Percentiles rank a stretch among this genome's conserved stretches.
Evolutionary conservation across 805 yeast species (phyloP).

Genomic region (Hanseniaspora thailandica): DNA sequence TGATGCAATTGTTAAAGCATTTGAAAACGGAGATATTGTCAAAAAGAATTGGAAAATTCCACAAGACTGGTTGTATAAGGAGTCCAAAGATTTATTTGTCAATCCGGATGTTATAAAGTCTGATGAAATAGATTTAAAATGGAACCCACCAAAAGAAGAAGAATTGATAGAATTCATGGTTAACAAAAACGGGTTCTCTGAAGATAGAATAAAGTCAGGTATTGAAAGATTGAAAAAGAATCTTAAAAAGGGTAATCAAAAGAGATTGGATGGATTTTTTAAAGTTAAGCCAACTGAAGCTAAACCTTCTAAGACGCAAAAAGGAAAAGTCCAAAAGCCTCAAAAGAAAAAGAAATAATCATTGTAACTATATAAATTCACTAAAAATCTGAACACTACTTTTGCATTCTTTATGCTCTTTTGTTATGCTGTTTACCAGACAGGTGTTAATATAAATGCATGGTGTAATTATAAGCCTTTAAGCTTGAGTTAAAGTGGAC

Average conservation of each 20-base stretch:
- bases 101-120: conserved; percentile 69
- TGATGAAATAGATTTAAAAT: conserved; percentile 55
- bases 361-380: not conserved
- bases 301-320: conserved; percentile 30
- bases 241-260: conserved; percentile 75
- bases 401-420: not conserved
- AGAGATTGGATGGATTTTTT: conserved; percentile 85
- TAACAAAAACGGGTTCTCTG: conserved; percentile 78
- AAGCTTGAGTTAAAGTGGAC: too few relatives aligned
- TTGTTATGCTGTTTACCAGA: too few relatives aligned
- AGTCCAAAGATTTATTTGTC: conserved; percentile 72
- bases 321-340: conserved; percentile 13
- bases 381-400: too few relatives aligned
- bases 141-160: conserved; percentile 81
- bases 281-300: conserved; percentile 44
- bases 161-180: conserved; percentile 77
- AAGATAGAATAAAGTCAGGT: conserved; percentile 81
- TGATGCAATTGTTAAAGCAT: conserved; percentile 61
- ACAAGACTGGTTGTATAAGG: conserved; percentile 86
- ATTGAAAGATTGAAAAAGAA: conserved; percentile 77
- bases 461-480: too few relatives aligned
- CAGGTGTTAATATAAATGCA: not conserved
- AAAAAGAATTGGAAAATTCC: conserved; percentile 63
- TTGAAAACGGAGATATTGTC: conserved; percentile 32
- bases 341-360: conserved; percentile 12